These are phyloP conservation scores for Brassica nigra DNA, from an alignment of 345 rosid genomes.

Conservation along the genomic window DNA sequence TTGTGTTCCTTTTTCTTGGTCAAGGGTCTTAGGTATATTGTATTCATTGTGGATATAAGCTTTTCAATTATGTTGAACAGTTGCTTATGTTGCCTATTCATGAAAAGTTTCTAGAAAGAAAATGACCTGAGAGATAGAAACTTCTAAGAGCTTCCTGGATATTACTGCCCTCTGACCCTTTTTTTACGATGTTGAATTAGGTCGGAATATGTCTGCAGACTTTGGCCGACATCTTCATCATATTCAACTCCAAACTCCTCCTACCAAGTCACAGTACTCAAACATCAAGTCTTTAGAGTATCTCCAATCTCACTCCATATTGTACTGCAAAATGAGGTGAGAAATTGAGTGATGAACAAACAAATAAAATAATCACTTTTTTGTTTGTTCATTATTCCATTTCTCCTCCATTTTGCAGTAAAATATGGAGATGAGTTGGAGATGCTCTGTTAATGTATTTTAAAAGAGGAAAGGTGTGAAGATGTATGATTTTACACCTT, in stretches of 20 bases:
- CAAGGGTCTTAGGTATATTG: neutral
- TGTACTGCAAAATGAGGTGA: too few species aligned
- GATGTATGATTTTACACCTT: conserved; percentile 51
- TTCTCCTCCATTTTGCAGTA: too few species aligned
- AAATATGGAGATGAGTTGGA: too few species aligned
- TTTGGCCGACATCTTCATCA: conserved; percentile 84
- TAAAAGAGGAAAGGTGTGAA: conserved; percentile 9
- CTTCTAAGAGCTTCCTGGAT: conserved; percentile 27
- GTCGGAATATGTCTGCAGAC: conserved; percentile 65
- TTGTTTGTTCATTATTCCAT: too few species aligned
- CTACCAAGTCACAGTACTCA: conserved; percentile 44
- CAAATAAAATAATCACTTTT: too few species aligned
- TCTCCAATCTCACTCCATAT: too few species aligned
- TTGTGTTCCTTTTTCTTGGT: neutral
- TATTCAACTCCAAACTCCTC: conserved; percentile 89
- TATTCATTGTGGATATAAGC: conserved; percentile 21
- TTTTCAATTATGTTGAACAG: conserved; percentile 17
- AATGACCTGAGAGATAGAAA: conserved; percentile 11
- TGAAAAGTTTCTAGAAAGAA: conserved; percentile 5
- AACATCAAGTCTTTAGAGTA: too few species aligned
- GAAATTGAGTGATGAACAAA: too few species aligned
- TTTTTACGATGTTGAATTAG: conserved; percentile 62
- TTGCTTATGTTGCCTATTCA: neutral
- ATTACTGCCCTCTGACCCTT: conserved; percentile 53
- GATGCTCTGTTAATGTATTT: neutral